Evolutionary conservation across 306 rosid species (phyloP), one percentile per base, ranked within the genome.

Genomic region (Quercus glauca): DNA sequence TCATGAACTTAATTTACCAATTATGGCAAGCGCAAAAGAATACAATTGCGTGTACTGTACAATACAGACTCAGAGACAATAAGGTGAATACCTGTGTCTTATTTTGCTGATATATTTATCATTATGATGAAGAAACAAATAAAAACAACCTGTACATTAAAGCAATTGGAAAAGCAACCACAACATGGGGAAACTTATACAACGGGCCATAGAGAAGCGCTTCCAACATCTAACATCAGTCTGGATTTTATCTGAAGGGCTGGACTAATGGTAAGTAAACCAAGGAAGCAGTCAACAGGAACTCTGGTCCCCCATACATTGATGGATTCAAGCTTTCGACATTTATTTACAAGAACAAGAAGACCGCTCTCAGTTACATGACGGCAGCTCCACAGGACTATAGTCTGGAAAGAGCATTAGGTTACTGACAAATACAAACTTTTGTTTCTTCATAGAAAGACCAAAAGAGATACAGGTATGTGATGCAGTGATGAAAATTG

Each of bases 301-400:
- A 95, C 82, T 87, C 97, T 83, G 55, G 93, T 90, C n/a, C 97
- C 99, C 97, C 97, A 93, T 2, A 90, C 86, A 64, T 93, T 93
- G 83, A 93, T 87, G 14, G 93, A 89, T 78, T 90, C 91, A 31
- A 95, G 97, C 81, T 87, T 90, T 20, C 73, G 80, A 74, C 99
- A 95, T 78, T 89, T 87, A 73, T 85, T 90, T 69, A 93, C 96
- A 5, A 95, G 81, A 21, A 73, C 87, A 53, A 84, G 75, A 69
- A 95, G 97, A 15, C 99, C 99, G 2, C 49, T 81, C 89, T 89
- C 92, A 0, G 96, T 93, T 57, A 95, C 94, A 23, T 95, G 98
- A 28, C 90, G 94, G 80, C 99, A 93, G 82, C 99, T 91, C 98
- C 99, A 93, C 31, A 95, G 89, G 65, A 90, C 91, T 76, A 91